Conservation (phyloP, 106 monocot species). For the Agapanthus africanus region DNA sequence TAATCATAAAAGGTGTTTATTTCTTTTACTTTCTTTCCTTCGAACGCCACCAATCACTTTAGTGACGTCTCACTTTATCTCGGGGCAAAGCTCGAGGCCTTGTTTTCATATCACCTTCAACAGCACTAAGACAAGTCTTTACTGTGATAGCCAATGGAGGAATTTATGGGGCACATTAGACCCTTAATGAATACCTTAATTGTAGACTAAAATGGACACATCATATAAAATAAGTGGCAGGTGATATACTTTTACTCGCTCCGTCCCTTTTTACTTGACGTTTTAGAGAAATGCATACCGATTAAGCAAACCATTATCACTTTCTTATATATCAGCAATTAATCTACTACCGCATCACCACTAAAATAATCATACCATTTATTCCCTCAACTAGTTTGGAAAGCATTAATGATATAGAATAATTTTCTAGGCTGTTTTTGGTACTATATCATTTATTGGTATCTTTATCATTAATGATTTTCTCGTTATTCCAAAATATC, state of each 20-base stretch:
- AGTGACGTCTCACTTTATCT: constrained; percentile 43
- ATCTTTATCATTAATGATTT: no score
- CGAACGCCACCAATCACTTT: constrained; percentile 26
- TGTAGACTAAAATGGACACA: constrained; percentile 6
- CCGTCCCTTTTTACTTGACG: no score
- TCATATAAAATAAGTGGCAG: neutral
- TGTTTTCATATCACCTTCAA: constrained; percentile 20
- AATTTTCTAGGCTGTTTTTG: no score
- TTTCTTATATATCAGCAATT: no score
- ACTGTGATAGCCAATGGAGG: neutral
- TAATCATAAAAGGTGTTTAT: constrained; percentile 13
- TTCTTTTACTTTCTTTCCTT: constrained; percentile 11
- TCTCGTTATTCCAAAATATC: no score
- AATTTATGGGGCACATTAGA: neutral
- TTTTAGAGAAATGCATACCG: no score
- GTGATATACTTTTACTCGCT: constrained; percentile 6
- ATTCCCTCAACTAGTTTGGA: no score
- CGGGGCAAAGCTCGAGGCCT: constrained; percentile 27
- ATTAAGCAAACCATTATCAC: no score
- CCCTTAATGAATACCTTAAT: neutral
- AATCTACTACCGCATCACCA: no score
- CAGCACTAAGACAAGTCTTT: neutral
- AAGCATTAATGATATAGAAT: no score
- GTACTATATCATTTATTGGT: neutral
- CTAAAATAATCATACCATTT: no score